Evolutionary conservation across 164 flowering plant genomes (phyloP).

Genomic region (Stephania cephalantha): DNA sequence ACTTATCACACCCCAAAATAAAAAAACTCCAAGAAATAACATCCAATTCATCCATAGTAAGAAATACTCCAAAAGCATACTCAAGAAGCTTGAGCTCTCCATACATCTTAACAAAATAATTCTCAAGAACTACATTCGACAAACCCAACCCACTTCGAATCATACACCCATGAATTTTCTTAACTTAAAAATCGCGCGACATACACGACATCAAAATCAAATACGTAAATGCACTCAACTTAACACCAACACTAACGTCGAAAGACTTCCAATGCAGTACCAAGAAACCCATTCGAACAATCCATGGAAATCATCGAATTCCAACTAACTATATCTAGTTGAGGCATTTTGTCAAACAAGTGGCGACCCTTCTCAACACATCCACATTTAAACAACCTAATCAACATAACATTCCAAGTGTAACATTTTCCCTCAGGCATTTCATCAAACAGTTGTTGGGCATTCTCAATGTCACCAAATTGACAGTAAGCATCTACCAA

Average conservation of each 20-base stretch:
- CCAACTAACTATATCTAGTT: conserved; percentile 9
- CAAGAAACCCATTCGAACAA: conserved; percentile 6
- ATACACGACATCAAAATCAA: conserved; percentile 3
- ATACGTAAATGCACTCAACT: conserved; percentile 1
- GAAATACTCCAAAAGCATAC: conserved; percentile 11
- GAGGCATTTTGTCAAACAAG: conserved; percentile 10
- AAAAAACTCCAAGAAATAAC: conserved; percentile 11
- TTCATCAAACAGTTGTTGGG: conserved; percentile 3
- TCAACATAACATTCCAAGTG: conserved; percentile 1
- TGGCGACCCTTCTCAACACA: background rate
- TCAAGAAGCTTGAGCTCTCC: conserved; percentile 2
- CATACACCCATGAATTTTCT: conserved; percentile 6
- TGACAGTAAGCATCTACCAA: background rate
- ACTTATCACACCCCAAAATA: conserved; percentile 9
- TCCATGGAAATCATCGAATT: conserved; percentile 7
- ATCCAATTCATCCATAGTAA: conserved; percentile 7
- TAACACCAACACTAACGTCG: background rate
- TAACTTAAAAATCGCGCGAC: background rate
- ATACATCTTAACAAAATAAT: conserved; percentile 10
- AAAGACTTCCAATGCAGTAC: background rate
- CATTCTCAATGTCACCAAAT: background rate
- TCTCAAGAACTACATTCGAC: conserved; percentile 5
- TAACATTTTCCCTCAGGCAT: background rate
- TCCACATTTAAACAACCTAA: conserved; percentile 4
- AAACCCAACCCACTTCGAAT: conserved; percentile 4